Evolutionary conservation across 2,329 filamentous ascomycete species (phyloP), one percentile per base, ranked within the genome.

Genomic region (Stagonosporopsis rhizophila): DNA sequence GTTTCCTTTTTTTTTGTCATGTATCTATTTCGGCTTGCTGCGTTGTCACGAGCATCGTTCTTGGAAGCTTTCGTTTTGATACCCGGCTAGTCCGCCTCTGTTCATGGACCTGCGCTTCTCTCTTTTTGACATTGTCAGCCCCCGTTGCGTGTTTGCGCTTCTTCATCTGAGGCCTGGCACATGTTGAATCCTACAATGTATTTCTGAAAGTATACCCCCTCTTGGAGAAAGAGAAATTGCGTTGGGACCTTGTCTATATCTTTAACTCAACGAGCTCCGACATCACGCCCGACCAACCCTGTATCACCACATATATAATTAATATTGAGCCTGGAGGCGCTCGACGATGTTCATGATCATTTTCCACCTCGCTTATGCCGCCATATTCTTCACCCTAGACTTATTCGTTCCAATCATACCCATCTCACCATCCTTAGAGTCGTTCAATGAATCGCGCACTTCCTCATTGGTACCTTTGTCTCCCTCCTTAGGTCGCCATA

Each of bases 61-160:
- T 58, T 60, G 47, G 58, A 44, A 45, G 34, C 44, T 60, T 52
- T 55, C 59, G 34, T 57, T 65, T 45, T 62, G 59, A 63, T 65
- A 65, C 58, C 60, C 65, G 66, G 65, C 63, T 59, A 69, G 65
- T 39, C 63, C 63, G 64, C 52, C 62, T 57, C 56, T 53, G 22
- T 45, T 48, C 41, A 41, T 39, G 44, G 37, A 39, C 44, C 39
- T 52, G 45, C 45, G 55, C 52, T 38, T 25, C 23, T 25, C 32
- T 46, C 40, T 52, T 41, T 53, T 44, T 27, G 19, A 50, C 59
- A 56, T 38, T 52, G 34, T 47, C 34, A 49, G 37, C 57, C 37
- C 52, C 52, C 44, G 39, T 45, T 58, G 52, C 44, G n/a, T 52
- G 28, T 27, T 25, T 20, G 12, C 27, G 19, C 23, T n/a, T 38